These are phyloP conservation scores for Teratosphaeria zuluensis DNA, from an alignment of 2,329 filamentous ascomycete species.

Conservation along the genomic window DNA sequence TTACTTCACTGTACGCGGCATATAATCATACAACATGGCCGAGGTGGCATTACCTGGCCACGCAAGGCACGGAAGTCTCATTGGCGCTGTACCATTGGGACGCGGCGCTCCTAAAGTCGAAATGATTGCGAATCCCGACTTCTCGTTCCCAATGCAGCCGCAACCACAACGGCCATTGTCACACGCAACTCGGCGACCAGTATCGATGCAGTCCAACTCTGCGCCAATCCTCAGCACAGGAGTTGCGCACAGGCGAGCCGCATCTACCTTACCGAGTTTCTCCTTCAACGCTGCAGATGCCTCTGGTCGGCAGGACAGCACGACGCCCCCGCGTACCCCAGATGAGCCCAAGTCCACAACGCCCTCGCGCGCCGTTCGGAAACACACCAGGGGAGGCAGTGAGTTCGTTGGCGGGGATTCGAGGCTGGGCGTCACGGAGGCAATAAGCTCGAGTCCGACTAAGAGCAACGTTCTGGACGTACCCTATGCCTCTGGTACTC, in stretches of 20 bases:
- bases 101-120: slow-evolving; percentile 25
- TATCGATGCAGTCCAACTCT: slow-evolving; percentile 25
- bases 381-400: slow-evolving; percentile 68
- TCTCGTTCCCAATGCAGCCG: slow-evolving; percentile 37
- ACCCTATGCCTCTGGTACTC: slow-evolving; percentile 40
- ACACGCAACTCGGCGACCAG: slow-evolving; percentile 17
- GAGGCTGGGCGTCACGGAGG: slow-evolving; percentile 41
- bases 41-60: slow-evolving; percentile 18
- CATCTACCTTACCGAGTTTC: slow-evolving; percentile 39
- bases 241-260: slow-evolving; percentile 25
- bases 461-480: slow-evolving; percentile 52
- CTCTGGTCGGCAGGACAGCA: slow-evolving; percentile 19
- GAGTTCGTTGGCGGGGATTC: slow-evolving; percentile 74
- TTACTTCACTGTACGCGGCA: slow-evolving; percentile 2
- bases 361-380: slow-evolving; percentile 43
- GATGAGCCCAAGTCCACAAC: slow-evolving; percentile 27
- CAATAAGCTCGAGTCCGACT: slow-evolving; percentile 60
- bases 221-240: slow-evolving; percentile 31
- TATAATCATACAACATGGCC: slow-evolving; percentile 12
- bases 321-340: slow-evolving; percentile 31
- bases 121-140: slow-evolving; percentile 39
- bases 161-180: slow-evolving; percentile 14
- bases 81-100: slow-evolving; percentile 16
- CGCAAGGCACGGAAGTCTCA: slow-evolving; percentile 27
- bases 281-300: slow-evolving; percentile 39